Conservation (phyloP, 2,329 filamentous ascomycete genomes). For the Aspergillus sp. region DNA sequence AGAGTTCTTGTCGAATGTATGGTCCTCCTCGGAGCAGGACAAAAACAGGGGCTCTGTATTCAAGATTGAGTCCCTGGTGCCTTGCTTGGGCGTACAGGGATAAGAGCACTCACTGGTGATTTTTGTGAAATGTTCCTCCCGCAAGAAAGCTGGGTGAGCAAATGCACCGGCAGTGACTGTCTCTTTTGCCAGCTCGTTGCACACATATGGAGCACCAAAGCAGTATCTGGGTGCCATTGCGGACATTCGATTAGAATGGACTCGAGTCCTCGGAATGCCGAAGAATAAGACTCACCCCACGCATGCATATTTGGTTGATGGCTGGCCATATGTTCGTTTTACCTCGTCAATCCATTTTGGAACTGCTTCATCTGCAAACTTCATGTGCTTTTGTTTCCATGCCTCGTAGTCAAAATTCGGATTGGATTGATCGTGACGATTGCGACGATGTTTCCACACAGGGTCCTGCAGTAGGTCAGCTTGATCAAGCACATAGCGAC, state of each 20-base stretch:
- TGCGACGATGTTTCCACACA: slow-evolving; percentile 29
- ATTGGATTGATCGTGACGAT: slow-evolving; percentile 21
- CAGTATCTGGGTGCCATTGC: not conserved
- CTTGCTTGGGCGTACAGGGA: too few species aligned
- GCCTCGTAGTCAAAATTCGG: slow-evolving; percentile 49
- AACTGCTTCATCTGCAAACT: slow-evolving; percentile 45
- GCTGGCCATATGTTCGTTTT: not conserved
- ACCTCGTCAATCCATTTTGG: slow-evolving; percentile 23
- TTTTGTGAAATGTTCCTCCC: not conserved
- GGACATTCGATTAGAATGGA: too few species aligned
- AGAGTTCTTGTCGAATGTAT: too few species aligned
- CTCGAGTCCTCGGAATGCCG: too few species aligned
- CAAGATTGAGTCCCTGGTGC: too few species aligned
- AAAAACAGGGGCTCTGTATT: not conserved
- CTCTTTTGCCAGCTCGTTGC: not conserved
- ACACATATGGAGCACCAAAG: not conserved
- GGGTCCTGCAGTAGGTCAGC: not conserved
- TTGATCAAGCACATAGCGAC: too few species aligned
- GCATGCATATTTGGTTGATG: not conserved
- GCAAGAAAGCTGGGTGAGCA: not conserved
- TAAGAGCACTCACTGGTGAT: not conserved
- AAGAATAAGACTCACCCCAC: not conserved
- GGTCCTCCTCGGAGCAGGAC: not conserved
- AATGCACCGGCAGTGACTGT: not conserved
- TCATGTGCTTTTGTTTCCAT: slow-evolving; percentile 49